A percentile compares a stretch with the other conserved stretches of the same genome.
phyloP scores from a whole-genome alignment of 371 early-diverging fungal genomes.

The Fennellomyces sp. region DNA sequence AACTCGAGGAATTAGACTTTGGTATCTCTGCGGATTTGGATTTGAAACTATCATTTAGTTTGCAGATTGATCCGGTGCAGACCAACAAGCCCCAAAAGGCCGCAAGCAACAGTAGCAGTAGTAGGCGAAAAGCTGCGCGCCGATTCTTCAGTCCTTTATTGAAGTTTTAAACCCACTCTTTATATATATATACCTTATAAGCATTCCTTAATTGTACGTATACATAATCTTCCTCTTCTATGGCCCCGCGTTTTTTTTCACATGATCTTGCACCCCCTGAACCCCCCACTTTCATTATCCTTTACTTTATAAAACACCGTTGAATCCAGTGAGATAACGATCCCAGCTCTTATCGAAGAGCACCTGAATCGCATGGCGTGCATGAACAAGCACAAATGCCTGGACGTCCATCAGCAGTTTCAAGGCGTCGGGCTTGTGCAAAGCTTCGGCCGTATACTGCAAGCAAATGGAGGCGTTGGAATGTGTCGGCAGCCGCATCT shows the following conservation, averaged over 20 bases:
- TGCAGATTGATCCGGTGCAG: slow-evolving; percentile 9
- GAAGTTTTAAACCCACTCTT: slow-evolving; percentile 4
- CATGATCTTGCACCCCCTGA: neutral
- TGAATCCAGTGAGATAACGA: too few species aligned
- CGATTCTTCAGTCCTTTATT: slow-evolving; percentile 36
- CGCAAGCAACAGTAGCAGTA: slow-evolving; percentile 26
- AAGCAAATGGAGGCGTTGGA: too few species aligned
- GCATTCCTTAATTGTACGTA: too few species aligned
- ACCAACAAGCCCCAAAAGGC: slow-evolving; percentile 11
- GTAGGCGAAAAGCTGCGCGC: slow-evolving; percentile 15
- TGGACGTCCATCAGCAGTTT: too few species aligned
- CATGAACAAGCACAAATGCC: too few species aligned
- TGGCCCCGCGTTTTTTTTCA: neutral
- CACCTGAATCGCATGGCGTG: too few species aligned
- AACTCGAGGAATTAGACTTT: slow-evolving; percentile 15
- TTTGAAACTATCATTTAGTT: slow-evolving; percentile 18
- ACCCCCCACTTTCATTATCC: neutral
- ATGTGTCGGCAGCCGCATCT: neutral
- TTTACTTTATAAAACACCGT: neutral
- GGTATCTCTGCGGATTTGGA: slow-evolving; percentile 32
- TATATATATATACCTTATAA: slow-evolving; percentile 4
- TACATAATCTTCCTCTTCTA: neutral
- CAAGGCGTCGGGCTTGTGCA: too few species aligned
- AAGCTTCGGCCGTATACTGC: too few species aligned
- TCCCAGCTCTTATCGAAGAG: too few species aligned